Conservation (phyloP, 2,329 filamentous ascomycete species). For the Fusarium buxicola region DNA sequence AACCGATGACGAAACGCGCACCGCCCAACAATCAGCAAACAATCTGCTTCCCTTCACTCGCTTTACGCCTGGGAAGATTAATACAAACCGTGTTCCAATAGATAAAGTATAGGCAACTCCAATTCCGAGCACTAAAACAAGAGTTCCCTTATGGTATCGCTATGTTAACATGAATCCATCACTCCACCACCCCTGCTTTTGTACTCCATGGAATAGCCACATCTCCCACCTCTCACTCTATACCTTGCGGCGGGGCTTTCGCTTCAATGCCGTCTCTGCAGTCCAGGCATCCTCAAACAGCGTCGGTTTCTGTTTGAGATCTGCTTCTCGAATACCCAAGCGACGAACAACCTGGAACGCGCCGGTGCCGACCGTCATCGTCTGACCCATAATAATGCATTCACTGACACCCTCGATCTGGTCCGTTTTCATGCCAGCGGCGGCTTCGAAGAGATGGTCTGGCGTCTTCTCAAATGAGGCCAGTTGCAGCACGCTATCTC, state of each 20-base stretch:
- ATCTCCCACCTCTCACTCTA: neutral
- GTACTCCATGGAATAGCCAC: conserved; percentile 1
- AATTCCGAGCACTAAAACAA: neutral
- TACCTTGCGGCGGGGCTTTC: conserved; percentile 33
- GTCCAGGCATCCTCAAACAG: conserved; percentile 78
- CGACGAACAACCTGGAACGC: conserved; percentile 88
- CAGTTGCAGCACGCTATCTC: conserved; percentile 91
- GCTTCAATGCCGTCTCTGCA: conserved; percentile 41
- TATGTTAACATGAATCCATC: conserved; percentile 14
- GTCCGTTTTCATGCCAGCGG: conserved; percentile 91
- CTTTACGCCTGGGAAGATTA: too few relatives aligned
- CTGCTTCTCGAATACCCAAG: conserved; percentile 72
- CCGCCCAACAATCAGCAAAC: too few relatives aligned
- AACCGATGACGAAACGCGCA: conserved; percentile 7
- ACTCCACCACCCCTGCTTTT: neutral
- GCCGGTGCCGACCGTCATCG: conserved; percentile 90
- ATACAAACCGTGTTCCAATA: too few relatives aligned
- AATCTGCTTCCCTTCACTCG: too few relatives aligned
- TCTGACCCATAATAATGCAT: conserved; percentile 98
- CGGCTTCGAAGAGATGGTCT: conserved; percentile 96
- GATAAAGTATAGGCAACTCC: too few relatives aligned
- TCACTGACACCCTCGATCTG: conserved; percentile 93
- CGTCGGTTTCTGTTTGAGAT: conserved; percentile 70
- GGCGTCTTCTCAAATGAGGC: conserved; percentile 98
- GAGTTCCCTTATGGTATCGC: conserved; percentile 26